Evolutionary conservation across 2,329 filamentous ascomycete genomes (phyloP).

Genomic region (Talaromyces rugulosus): DNA sequence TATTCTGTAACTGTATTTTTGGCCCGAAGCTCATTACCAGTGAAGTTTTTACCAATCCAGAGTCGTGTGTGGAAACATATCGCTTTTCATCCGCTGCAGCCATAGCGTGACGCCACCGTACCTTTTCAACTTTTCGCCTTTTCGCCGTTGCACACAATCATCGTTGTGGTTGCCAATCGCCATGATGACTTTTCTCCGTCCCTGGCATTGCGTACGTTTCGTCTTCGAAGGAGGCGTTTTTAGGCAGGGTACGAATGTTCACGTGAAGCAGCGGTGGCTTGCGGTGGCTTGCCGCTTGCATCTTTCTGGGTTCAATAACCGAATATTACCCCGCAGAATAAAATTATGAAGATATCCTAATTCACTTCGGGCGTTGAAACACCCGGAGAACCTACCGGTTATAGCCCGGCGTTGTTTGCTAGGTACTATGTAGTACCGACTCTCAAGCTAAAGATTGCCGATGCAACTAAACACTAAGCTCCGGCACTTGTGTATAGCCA

Average conservation of each 20-base stretch:
- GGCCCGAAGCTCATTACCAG: too few relatives aligned
- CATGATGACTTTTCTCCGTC: neutral
- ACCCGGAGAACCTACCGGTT: neutral
- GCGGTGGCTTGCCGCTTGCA: neutral
- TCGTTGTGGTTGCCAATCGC: neutral
- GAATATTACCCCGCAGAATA: neutral
- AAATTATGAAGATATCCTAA: neutral
- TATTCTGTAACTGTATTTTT: too few relatives aligned
- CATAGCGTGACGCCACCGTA: too few relatives aligned
- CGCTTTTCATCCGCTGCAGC: too few relatives aligned
- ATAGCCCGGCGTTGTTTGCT: neutral
- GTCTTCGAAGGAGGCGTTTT: neutral
- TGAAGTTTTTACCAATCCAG: too few relatives aligned
- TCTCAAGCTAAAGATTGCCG: neutral
- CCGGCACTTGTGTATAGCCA: neutral
- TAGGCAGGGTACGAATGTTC: neutral
- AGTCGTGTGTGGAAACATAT: too few relatives aligned
- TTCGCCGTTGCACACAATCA: neutral
- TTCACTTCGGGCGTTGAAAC: too few relatives aligned
- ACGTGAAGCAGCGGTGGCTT: neutral
- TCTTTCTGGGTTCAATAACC: neutral
- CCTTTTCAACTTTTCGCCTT: neutral
- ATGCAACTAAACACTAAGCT: neutral
- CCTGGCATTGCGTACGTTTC: neutral
- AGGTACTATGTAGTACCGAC: neutral